Conservation (phyloP, 495 filamentous ascomycete species). For the Penicillium paradoxum region DNA sequence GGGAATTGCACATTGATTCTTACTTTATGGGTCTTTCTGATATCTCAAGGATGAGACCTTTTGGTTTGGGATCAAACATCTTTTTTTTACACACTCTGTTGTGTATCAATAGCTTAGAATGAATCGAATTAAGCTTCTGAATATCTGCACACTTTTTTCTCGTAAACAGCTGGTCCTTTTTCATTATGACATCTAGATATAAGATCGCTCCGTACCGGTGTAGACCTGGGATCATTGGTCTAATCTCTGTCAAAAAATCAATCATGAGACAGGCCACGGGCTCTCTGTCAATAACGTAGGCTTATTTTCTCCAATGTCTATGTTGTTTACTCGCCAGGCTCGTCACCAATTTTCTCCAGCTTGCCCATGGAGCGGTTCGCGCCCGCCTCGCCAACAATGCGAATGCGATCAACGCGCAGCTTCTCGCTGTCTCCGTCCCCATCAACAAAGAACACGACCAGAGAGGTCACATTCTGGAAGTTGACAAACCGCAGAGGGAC, state of each 20-base stretch:
- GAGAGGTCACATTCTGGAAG: conserved; percentile 84
- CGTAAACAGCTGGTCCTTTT: neutral
- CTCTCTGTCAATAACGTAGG: conserved; percentile 2
- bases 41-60: conserved; percentile 43
- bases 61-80: conserved; percentile 51
- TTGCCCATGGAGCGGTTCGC: conserved; percentile 91
- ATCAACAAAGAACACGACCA: conserved; percentile 86
- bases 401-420: conserved; percentile 76
- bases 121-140: neutral
- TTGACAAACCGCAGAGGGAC: conserved; percentile 87
- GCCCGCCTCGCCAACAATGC: conserved; percentile 86
- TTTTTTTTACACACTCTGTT: neutral
- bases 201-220: too few species aligned
- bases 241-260: too few species aligned
- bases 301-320: conserved; percentile 5
- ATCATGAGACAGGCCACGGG: neutral
- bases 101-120: neutral
- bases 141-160: too few species aligned
- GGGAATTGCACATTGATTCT: conserved; percentile 56
- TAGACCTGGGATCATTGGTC: too few species aligned
- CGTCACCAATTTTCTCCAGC: conserved; percentile 90
- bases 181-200: too few species aligned
- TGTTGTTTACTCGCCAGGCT: conserved; percentile 53
- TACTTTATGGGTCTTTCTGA: conserved; percentile 48
- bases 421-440: conserved; percentile 84